Evolutionary conservation across 1,284 basidiomycete genomes (phyloP).

Genomic region (Fomitiporia mediterranea): DNA sequence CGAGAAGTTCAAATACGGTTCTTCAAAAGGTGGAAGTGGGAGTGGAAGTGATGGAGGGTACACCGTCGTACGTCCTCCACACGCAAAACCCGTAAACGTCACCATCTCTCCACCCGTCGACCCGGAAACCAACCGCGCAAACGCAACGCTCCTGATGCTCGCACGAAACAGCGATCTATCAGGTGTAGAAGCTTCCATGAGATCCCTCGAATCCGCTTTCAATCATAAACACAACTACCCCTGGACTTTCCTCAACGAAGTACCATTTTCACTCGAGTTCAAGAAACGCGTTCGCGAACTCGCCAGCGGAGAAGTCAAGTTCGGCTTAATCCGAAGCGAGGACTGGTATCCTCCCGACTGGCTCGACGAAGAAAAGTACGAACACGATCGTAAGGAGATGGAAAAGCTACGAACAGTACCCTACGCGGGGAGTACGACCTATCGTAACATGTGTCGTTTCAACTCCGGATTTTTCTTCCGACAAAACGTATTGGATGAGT

Average conservation of each 20-base stretch:
- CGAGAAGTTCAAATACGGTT: slow-evolving; percentile 4
- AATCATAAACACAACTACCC: slow-evolving; percentile 23
- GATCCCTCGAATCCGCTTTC: slow-evolving; percentile 22
- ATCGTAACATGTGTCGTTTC: slow-evolving; percentile 45
- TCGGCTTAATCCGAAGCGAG: slow-evolving; percentile 50
- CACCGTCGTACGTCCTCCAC: background rate
- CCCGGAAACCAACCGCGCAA: slow-evolving; percentile 26
- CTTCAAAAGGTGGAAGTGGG: background rate
- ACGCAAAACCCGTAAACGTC: slow-evolving; percentile 6
- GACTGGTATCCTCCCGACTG: slow-evolving; percentile 55
- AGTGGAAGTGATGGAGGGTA: background rate
- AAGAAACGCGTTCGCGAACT: slow-evolving; percentile 28
- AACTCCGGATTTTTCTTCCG: slow-evolving; percentile 53
- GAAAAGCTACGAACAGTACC: background rate
- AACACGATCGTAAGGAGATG: slow-evolving; percentile 38
- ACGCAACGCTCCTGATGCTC: slow-evolving; percentile 43
- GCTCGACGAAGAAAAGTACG: slow-evolving; percentile 58
- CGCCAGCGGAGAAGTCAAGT: slow-evolving; percentile 38
- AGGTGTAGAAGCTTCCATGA: slow-evolving; percentile 34
- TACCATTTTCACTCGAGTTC: slow-evolving; percentile 42
- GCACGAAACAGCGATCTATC: slow-evolving; percentile 38
- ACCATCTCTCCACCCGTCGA: slow-evolving; percentile 5
- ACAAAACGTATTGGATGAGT: slow-evolving; percentile 40
- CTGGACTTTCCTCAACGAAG: slow-evolving; percentile 39
- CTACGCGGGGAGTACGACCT: slow-evolving; percentile 16